Evolutionary conservation across 108 stramenopile genomes (phyloP).

Genomic region (Cyclostephanos tholiformis): DNA sequence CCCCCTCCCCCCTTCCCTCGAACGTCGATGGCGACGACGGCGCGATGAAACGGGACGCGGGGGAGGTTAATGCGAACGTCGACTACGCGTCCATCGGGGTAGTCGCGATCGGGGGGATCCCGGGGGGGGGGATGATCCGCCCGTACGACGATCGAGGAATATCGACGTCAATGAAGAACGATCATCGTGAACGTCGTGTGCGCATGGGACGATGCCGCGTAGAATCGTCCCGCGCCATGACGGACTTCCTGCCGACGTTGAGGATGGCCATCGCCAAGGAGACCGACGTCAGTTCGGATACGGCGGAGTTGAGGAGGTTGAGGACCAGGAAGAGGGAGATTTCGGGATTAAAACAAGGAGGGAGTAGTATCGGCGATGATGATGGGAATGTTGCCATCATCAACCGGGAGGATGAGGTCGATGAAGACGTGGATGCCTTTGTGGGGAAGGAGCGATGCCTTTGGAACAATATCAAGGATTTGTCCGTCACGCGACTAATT

Average conservation of each 20-base stretch:
- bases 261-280: slow-evolving; percentile 29
- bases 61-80: neutral
- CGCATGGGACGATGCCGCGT: slow-evolving; percentile 42
- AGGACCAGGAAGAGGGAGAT: slow-evolving; percentile 11
- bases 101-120: slow-evolving; percentile 4
- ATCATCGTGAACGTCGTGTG: slow-evolving; percentile 16
- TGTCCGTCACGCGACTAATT: slow-evolving; percentile 51
- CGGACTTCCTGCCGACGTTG: slow-evolving; percentile 45
- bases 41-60: neutral
- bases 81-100: slow-evolving; percentile 6
- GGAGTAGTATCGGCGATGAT: neutral
- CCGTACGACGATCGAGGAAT: slow-evolving; percentile 5
- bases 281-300: slow-evolving; percentile 34
- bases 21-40: neutral
- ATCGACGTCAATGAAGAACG: neutral
- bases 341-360: neutral
- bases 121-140: neutral
- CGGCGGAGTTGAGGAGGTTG: slow-evolving; percentile 40
- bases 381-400: neutral
- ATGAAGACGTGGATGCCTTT: neutral
- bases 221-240: slow-evolving; percentile 43
- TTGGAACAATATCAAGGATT: slow-evolving; percentile 50
- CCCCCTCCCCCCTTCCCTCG: too few species aligned
- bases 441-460: slow-evolving; percentile 24
- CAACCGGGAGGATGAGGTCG: neutral